Conservation (phyloP, 176 grass and related monocot species). For the Hordeum marinum region DNA sequence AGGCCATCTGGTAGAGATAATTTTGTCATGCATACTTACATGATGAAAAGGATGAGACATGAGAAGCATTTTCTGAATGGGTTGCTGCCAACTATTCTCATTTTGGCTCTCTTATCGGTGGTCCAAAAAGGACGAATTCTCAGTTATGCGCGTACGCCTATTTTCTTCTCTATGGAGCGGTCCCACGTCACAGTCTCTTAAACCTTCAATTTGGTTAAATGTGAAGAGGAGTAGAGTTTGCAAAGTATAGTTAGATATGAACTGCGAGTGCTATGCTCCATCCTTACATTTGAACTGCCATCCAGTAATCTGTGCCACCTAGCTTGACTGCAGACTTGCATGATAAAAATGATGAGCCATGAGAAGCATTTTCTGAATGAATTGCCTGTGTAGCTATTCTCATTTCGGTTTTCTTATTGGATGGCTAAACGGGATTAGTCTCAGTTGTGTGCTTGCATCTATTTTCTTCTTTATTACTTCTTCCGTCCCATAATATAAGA, state of each 20-base stretch:
- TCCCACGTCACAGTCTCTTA: background rate
- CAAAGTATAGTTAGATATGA: too few species aligned
- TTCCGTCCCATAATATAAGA: too few species aligned
- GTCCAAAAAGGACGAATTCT: background rate
- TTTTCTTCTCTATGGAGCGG: background rate
- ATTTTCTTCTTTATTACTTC: background rate
- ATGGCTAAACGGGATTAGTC: background rate
- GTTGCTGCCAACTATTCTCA: background rate
- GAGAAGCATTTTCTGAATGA: background rate
- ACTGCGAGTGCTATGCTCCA: too few species aligned
- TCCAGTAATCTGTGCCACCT: too few species aligned
- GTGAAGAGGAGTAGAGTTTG: too few species aligned
- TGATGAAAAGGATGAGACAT: background rate
- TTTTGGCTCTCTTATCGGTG: too few species aligned
- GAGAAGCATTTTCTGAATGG: background rate
- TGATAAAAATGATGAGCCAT: background rate
- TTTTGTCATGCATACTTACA: background rate
- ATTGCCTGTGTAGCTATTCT: background rate
- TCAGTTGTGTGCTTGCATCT: background rate
- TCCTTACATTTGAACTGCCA: too few species aligned
- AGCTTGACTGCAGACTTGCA: background rate
- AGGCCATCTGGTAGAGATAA: background rate
- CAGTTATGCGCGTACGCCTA: background rate
- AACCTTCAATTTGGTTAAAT: background rate
- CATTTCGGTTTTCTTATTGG: background rate